Conservation (phyloP, 2,329 filamentous ascomycete genomes). For the Penicillium olsonii region DNA sequence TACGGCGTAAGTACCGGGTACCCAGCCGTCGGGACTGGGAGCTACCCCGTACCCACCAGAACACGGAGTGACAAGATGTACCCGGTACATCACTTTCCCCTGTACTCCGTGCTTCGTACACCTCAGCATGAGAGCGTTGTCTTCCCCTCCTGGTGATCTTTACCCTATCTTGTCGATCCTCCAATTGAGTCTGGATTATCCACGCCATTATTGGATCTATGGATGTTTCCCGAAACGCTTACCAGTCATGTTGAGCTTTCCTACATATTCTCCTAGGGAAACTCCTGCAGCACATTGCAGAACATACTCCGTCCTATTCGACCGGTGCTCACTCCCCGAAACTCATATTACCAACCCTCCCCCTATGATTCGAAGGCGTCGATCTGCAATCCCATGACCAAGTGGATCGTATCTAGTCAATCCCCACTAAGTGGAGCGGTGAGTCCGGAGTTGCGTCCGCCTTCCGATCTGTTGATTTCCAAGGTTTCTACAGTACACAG, state of each 20-base stretch:
- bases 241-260: neutral
- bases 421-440: constrained; percentile 18
- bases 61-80: constrained; percentile 16
- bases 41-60: constrained; percentile 23
- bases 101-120: neutral
- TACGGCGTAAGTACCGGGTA: constrained; percentile 15
- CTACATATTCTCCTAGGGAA: neutral
- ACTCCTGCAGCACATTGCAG: neutral
- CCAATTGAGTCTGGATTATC: constrained; percentile 8
- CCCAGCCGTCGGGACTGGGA: constrained; percentile 8
- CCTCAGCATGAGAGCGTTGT: constrained; percentile 1
- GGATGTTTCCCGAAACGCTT: neutral
- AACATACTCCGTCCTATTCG: too few relatives aligned
- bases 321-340: too few relatives aligned
- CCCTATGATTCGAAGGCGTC: neutral
- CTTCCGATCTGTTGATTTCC: constrained; percentile 6
- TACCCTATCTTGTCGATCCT: constrained; percentile 3
- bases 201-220: constrained; percentile 6
- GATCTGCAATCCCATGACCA: neutral
- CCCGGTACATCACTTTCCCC: constrained; percentile 16
- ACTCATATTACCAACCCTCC: too few relatives aligned
- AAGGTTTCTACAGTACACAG: constrained; percentile 4
- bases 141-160: constrained; percentile 12
- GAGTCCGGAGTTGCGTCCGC: constrained; percentile 11
- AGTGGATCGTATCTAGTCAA: neutral